These are phyloP conservation scores for Coffea canephora DNA, from an alignment of 257 asterid genomes.

Conservation along the genomic window DNA sequence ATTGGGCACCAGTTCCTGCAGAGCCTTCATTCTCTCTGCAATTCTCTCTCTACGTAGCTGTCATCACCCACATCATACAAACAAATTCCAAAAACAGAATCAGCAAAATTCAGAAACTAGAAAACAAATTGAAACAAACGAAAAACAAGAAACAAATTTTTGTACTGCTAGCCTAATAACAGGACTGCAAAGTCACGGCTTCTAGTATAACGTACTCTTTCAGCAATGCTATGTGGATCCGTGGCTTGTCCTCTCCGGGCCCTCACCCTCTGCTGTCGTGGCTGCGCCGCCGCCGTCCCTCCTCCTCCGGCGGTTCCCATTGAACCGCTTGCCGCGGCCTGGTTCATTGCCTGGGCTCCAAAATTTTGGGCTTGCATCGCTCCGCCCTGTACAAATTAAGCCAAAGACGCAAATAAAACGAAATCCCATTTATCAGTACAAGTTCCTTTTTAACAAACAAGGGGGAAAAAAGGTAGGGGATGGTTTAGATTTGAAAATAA, in stretches of 20 bases:
- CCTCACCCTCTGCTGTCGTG: slow-evolving; percentile 87
- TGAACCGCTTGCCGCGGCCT: slow-evolving; percentile 57
- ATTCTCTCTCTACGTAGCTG: slow-evolving; percentile 98
- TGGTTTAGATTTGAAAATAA: background rate
- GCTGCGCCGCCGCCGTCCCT: slow-evolving; percentile 47
- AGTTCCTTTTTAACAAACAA: background rate
- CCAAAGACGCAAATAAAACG: background rate
- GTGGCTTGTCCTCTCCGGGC: slow-evolving; percentile 99
- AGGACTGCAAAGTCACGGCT: slow-evolving; percentile 8
- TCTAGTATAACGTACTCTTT: slow-evolving; percentile 57
- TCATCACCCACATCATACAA: slow-evolving; percentile 30
- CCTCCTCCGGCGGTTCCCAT: slow-evolving; percentile 42
- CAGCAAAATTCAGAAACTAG: slow-evolving; percentile 25
- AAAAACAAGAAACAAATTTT: background rate
- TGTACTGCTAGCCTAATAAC: background rate
- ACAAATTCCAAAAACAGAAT: slow-evolving; percentile 7
- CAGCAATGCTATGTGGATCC: slow-evolving; percentile 98
- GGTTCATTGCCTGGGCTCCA: slow-evolving; percentile 42
- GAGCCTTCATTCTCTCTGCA: slow-evolving; percentile 92
- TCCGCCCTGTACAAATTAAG: slow-evolving; percentile 11
- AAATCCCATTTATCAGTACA: background rate
- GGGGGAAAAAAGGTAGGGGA: background rate
- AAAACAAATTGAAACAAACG: background rate
- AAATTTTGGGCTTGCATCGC: slow-evolving; percentile 44
- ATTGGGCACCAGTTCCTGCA: slow-evolving; percentile 93